A percentile compares a stretch with the other conserved stretches of the same genome.
Conservation (phyloP, 306 rosid genomes). For the Vigna angularis region DNA sequence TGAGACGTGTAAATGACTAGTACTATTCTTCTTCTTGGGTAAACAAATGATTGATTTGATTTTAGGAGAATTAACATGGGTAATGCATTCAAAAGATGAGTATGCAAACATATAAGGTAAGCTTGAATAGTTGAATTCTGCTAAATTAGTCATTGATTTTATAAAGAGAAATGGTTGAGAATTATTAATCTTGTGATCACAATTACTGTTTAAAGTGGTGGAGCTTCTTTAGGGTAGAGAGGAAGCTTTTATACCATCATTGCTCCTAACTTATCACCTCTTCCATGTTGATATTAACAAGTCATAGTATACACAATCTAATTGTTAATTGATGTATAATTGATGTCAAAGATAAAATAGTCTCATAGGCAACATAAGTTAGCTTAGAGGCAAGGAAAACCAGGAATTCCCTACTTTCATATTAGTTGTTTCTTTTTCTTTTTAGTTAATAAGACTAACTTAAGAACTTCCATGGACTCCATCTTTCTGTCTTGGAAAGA, state of each 20-base stretch:
- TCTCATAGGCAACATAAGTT: slow-evolving; percentile 11
- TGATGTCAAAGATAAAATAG: slow-evolving; percentile 24
- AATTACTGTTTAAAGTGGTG: slow-evolving; percentile 18
- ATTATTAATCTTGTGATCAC: slow-evolving; percentile 12
- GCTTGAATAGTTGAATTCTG: not conserved
- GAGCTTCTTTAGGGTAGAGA: slow-evolving; percentile 14
- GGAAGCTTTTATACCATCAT: not conserved
- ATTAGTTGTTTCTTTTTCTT: no score
- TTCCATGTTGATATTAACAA: slow-evolving; percentile 6
- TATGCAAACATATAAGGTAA: slow-evolving; percentile 27
- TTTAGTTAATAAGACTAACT: no score
- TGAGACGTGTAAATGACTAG: not conserved
- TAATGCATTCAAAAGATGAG: slow-evolving; percentile 16
- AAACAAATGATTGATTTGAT: slow-evolving; percentile 13
- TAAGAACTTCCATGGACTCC: no score
- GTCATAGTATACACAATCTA: not conserved
- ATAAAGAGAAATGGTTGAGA: slow-evolving; percentile 22
- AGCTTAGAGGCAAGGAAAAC: no score
- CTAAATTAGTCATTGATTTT: no score
- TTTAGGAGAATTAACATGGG: slow-evolving; percentile 30
- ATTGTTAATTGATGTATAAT: slow-evolving; percentile 9
- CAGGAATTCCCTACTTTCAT: no score
- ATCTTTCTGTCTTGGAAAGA: no score
- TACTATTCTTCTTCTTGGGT: not conserved
- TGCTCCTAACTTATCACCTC: slow-evolving; percentile 11